Evolutionary conservation across 192 early-diverging fungal species (phyloP).

Genomic region (Spizellomyces punctatus): DNA sequence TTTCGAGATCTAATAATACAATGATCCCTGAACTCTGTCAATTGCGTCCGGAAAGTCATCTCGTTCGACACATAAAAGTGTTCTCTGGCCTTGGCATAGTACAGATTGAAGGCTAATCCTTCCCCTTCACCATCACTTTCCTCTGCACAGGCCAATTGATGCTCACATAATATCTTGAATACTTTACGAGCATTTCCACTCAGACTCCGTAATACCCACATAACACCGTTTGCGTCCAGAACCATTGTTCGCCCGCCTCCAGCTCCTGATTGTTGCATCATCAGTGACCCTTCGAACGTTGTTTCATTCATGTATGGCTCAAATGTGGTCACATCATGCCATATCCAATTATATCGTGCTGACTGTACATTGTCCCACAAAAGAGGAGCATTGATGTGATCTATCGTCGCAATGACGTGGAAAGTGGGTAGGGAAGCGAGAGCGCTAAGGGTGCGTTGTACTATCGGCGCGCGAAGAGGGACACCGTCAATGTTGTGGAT

Average conservation of each 20-base stretch:
- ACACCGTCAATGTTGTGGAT: constrained; percentile 90
- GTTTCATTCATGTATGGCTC: constrained; percentile 81
- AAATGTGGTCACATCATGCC: constrained; percentile 92
- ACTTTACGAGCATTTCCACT: constrained; percentile 83
- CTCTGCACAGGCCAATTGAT: constrained; percentile 61
- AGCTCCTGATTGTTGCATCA: constrained; percentile 49
- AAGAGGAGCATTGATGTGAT: constrained; percentile 88
- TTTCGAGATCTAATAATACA: constrained; percentile 72
- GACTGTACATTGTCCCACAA: constrained; percentile 81
- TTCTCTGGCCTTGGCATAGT: constrained; percentile 76
- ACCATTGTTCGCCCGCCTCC: background rate
- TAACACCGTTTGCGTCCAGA: constrained; percentile 51
- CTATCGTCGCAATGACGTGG: constrained; percentile 80
- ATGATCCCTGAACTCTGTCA: constrained; percentile 94
- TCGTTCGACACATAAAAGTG: constrained; percentile 83
- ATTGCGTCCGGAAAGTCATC: constrained; percentile 82
- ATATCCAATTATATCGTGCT: constrained; percentile 77
- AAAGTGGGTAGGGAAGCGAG: constrained; percentile 71
- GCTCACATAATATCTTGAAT: constrained; percentile 83
- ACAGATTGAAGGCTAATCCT: constrained; percentile 69
- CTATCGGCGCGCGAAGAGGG: constrained; percentile 67
- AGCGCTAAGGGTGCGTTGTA: constrained; percentile 66
- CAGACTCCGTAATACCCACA: constrained; percentile 80
- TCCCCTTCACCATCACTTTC: constrained; percentile 7
- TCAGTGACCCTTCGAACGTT: constrained; percentile 73